Conservation (phyloP, 1,284 basidiomycete genomes). For the Schizophyllum commune region DNA sequence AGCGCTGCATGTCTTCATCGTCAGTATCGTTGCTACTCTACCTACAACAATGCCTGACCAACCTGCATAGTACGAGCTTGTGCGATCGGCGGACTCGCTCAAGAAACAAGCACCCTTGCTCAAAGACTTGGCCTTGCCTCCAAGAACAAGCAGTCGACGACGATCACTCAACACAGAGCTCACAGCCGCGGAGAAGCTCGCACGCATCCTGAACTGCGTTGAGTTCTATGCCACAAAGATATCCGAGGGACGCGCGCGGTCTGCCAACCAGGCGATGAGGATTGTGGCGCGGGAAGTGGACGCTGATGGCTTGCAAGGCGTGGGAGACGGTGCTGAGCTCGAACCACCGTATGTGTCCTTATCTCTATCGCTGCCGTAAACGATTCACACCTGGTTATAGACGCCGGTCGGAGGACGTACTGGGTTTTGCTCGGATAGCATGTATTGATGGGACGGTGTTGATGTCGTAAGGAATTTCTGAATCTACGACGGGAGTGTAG, state of each 20-base stretch:
- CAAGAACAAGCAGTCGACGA: constrained; percentile 9
- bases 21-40: constrained; percentile 23
- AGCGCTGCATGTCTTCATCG: constrained; percentile 51
- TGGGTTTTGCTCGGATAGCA: constrained; percentile 8
- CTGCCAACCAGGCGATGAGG: constrained; percentile 44
- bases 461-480: constrained; percentile 36
- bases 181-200: constrained; percentile 28
- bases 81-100: constrained; percentile 41
- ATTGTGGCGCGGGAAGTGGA: constrained; percentile 50
- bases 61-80: constrained; percentile 52
- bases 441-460: constrained; percentile 12
- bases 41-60: neutral
- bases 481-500: too few relatives aligned
- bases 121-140: constrained; percentile 28
- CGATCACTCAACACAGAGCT: constrained; percentile 19
- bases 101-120: constrained; percentile 39
- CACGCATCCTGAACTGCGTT: constrained; percentile 33
- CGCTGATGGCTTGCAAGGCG: constrained; percentile 43
- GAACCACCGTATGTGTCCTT: constrained; percentile 37
- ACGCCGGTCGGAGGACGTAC: constrained; percentile 35
- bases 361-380: neutral
- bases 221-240: constrained; percentile 49
- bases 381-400: constrained; percentile 17
- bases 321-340: constrained; percentile 28
- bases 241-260: constrained; percentile 29